phyloP scores from a whole-genome alignment of 2,329 filamentous ascomycete species.

The Fusarium anthophilum region DNA sequence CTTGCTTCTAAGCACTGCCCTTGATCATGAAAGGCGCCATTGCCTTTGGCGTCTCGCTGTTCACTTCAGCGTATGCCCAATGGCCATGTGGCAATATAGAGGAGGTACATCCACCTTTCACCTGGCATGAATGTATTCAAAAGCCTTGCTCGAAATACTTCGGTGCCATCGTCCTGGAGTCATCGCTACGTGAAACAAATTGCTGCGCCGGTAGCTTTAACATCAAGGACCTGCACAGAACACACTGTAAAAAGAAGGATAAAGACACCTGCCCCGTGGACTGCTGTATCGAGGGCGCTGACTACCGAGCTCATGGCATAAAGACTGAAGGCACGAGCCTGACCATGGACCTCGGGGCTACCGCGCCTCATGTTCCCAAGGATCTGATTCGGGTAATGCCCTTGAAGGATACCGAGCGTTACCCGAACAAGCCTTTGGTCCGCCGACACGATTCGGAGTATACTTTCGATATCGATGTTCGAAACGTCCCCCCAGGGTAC shows the following conservation, averaged over 20 bases:
- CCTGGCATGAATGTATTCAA: not conserved
- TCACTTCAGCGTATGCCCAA: not conserved
- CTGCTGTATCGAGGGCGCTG: slow-evolving; percentile 63
- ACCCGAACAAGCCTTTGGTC: slow-evolving; percentile 68
- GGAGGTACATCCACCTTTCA: not conserved
- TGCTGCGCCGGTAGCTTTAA: not conserved
- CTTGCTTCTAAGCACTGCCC: not conserved
- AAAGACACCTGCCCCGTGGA: not conserved
- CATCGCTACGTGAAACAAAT: not conserved
- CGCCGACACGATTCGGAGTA: slow-evolving; percentile 65
- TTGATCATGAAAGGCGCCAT: not conserved
- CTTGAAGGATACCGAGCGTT: slow-evolving; percentile 67
- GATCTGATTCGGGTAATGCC: slow-evolving; percentile 68
- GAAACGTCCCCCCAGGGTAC: slow-evolving; percentile 72
- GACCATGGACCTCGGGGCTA: slow-evolving; percentile 65
- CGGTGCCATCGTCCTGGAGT: not conserved
- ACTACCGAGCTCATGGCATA: slow-evolving; percentile 63
- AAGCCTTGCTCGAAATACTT: not conserved
- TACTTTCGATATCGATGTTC: slow-evolving; percentile 76
- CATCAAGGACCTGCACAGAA: not conserved
- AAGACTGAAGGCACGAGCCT: slow-evolving; percentile 60
- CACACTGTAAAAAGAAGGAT: not conserved
- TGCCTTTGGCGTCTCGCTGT: not conserved
- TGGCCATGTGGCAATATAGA: not conserved
- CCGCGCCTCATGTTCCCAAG: slow-evolving; percentile 57